phyloP scores from a whole-genome alignment of 202 grass and related monocot species.

The Alloteropsis angusta region DNA sequence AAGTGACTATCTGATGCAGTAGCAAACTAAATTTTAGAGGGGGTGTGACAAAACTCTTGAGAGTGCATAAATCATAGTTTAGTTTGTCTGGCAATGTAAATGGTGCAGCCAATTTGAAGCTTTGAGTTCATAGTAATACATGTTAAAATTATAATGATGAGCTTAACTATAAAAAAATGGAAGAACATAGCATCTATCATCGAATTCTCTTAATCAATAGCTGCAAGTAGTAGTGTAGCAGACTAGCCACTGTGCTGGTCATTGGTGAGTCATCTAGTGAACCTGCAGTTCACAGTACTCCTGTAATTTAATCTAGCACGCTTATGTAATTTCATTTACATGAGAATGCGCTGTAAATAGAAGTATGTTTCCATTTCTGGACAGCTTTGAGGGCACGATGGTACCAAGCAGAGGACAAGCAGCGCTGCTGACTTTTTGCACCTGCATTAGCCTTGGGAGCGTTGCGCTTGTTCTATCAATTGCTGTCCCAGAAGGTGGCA shows the following conservation, averaged over 20 bases:
- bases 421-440: conserved; percentile 86
- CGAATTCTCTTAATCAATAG: neutral
- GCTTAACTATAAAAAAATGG: neutral
- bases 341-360: neutral
- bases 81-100: neutral
- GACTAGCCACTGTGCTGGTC: neutral
- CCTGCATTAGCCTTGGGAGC: conserved; percentile 83
- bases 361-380: neutral
- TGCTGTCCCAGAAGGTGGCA: conserved; percentile 80
- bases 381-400: conserved; percentile 93
- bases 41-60: neutral
- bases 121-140: neutral
- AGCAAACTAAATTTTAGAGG: neutral
- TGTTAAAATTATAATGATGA: neutral
- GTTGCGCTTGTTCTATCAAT: conserved; percentile 86
- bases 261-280: neutral
- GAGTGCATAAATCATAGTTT: neutral
- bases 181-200: neutral
- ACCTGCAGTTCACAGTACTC: neutral
- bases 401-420: conserved; percentile 86
- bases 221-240: neutral
- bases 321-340: neutral
- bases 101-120: neutral
- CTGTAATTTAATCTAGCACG: neutral
- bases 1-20: neutral